A percentile compares a stretch with the other conserved stretches of the same genome.
Conservation (phyloP, 2,329 filamentous ascomycete genomes). For the Alternaria postmessia region DNA sequence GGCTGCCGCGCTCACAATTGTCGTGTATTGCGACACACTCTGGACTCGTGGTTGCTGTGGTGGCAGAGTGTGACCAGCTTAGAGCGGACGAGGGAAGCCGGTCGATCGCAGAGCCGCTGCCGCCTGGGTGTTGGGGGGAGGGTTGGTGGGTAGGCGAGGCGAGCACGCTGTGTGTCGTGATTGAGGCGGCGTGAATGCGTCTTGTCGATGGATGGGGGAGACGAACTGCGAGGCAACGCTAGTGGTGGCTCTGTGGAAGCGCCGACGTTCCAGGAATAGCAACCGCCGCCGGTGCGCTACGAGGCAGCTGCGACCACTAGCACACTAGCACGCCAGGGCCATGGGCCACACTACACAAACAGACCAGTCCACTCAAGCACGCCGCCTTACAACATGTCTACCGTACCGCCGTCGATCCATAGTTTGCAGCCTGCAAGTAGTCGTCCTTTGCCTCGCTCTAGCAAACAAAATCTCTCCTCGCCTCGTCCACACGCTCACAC, state of each 20-base stretch:
- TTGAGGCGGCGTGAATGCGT: conserved; percentile 32
- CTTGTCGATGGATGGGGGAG: conserved; percentile 36
- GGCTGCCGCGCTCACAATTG: conserved; percentile 8
- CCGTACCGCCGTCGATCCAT: not conserved
- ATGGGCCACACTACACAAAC: conserved; percentile 9
- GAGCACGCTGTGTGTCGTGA: conserved; percentile 18
- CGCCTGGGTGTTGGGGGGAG: conserved; percentile 27
- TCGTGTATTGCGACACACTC: conserved; percentile 22
- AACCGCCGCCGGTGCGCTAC: conserved; percentile 22
- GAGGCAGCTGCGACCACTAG: conserved; percentile 26
- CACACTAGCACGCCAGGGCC: conserved; percentile 15
- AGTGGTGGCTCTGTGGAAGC: conserved; percentile 20
- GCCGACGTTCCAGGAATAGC: conserved; percentile 22
- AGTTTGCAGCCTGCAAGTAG: not conserved
- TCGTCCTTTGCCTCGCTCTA: not conserved
- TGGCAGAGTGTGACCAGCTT: conserved; percentile 29
- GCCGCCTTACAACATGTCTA: conserved; percentile 10
- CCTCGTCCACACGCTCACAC: not conserved
- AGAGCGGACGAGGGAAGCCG: conserved; percentile 31
- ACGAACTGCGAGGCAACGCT: conserved; percentile 22
- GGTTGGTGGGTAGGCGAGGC: conserved; percentile 24
- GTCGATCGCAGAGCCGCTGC: conserved; percentile 36
- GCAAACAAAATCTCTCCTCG: not conserved
- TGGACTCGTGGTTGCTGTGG: not conserved
- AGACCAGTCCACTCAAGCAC: conserved; percentile 4